phyloP scores from a whole-genome alignment of 768 basidiomycete genomes.

The Boletus reticulatus region DNA sequence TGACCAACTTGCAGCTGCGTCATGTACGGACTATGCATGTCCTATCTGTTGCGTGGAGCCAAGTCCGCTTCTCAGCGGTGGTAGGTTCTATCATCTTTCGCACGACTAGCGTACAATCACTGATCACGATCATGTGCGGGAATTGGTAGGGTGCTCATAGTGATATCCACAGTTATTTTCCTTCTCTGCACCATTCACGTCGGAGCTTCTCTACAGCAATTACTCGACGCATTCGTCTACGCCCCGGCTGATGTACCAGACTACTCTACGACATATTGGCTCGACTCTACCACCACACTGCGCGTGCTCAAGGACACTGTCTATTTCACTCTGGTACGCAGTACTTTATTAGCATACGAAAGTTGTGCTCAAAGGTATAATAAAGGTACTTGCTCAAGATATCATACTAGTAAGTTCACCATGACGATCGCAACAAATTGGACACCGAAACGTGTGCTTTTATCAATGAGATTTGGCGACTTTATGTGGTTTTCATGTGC shows the following conservation, averaged over 20 bases:
- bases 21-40: neutral
- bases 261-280: constrained; percentile 2
- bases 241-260: neutral
- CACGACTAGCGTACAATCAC: neutral
- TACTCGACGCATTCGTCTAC: constrained; percentile 5
- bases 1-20: neutral
- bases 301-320: neutral
- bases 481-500: neutral
- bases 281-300: neutral
- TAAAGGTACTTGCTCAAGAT: too few species aligned
- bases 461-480: constrained; percentile 1
- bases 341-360: too few species aligned
- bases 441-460: neutral
- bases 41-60: neutral
- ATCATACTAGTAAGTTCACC: neutral
- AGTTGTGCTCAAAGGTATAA: neutral
- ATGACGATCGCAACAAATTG: neutral
- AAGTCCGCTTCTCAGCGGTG: neutral
- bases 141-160: neutral
- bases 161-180: neutral
- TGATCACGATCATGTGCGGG: too few species aligned
- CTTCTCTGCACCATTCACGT: neutral
- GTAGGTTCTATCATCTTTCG: neutral
- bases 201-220: neutral
- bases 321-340: neutral